Evolutionary conservation across 1,284 basidiomycete genomes (phyloP).

Genomic region (Flammula alnicola): DNA sequence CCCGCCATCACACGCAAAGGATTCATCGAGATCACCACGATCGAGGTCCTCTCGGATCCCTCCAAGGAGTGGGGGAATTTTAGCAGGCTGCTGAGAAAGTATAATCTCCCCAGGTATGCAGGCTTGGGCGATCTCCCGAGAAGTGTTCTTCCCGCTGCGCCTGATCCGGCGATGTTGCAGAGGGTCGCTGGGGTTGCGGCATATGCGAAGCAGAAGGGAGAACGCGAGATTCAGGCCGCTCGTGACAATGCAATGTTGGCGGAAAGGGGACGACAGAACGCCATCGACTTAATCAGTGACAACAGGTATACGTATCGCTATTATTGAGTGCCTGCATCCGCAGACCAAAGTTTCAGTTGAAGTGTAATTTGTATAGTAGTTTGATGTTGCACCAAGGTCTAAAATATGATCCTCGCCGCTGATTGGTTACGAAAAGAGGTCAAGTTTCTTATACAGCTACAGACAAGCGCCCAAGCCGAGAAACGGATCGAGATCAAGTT

Average conservation of each 20-base stretch:
- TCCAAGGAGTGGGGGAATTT: slow-evolving; percentile 16
- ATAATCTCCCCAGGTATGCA: slow-evolving; percentile 11
- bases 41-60: slow-evolving; percentile 10
- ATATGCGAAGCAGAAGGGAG: slow-evolving; percentile 8
- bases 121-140: slow-evolving; percentile 15
- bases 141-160: slow-evolving; percentile 7
- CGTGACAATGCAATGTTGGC: slow-evolving; percentile 1
- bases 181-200: slow-evolving; percentile 5
- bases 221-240: slow-evolving; percentile 8
- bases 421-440: too few relatives aligned
- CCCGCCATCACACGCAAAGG: slow-evolving; percentile 17
- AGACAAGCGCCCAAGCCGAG: too few relatives aligned
- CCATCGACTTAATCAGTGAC: slow-evolving; percentile 11
- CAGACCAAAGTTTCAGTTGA: too few relatives aligned
- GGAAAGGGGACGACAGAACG: slow-evolving; percentile 3
- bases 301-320: slow-evolving; percentile 12
- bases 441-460: too few relatives aligned
- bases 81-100: slow-evolving; percentile 16
- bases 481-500: too few relatives aligned
- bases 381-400: too few relatives aligned
- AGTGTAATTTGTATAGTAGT: too few relatives aligned
- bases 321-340: too few relatives aligned
- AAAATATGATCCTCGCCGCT: too few relatives aligned
- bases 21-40: slow-evolving; percentile 9
- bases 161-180: slow-evolving; percentile 15